Base-by-base conservation (phyloP, 805 yeast species). In the Wickerhamomyces alni region DNA sequence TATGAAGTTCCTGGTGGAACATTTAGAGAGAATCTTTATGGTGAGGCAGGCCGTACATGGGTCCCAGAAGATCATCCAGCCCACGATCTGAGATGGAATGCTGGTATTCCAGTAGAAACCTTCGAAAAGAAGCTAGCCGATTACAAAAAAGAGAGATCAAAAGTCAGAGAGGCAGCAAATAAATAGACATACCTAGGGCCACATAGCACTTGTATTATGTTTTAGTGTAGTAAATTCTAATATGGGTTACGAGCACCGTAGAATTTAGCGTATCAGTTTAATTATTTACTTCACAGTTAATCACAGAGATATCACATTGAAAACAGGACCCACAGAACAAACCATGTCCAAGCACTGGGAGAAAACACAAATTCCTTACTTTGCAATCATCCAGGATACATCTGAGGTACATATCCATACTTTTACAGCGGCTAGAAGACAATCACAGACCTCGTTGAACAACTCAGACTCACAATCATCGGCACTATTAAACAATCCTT, bases 1-100 rank as follows among this genome's bases (percentile, higher is more conserved):
- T 67, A 67, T 45, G 62, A 63, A 3, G 52, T 42, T 21, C 48
- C 47, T 3, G 59, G 57, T 37, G 50, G 55, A 21, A 61, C 69
- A 16, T 59, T 62, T 38, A 55, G 72, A 51, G 70, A 66, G 28
- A 47, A 46, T 24, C 8, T 66, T 2, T 60, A 49, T 42, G 70
- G 68, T 57, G 21, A 38, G 3, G 17, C 17, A 17, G 44, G 43
- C 6, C 44, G 38, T 25, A 21, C 41, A 17, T 46, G 41, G 27
- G 31, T 48, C 5, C 27, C 30, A 13, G 36, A 30, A 10, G 49
- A 45, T 18, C 58, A 54, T 34, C 53, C 55, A 18, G 54, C 55
- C 11, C 30, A 48, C 30, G 19, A 22, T 4, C 37, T 51, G 26
- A 51, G 44, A 37, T 54, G 58, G 58, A 37, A 38, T 8, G 45